phyloP scores from a whole-genome alignment of 2,329 filamentous ascomycete species.

The Whalleya microplaca region DNA sequence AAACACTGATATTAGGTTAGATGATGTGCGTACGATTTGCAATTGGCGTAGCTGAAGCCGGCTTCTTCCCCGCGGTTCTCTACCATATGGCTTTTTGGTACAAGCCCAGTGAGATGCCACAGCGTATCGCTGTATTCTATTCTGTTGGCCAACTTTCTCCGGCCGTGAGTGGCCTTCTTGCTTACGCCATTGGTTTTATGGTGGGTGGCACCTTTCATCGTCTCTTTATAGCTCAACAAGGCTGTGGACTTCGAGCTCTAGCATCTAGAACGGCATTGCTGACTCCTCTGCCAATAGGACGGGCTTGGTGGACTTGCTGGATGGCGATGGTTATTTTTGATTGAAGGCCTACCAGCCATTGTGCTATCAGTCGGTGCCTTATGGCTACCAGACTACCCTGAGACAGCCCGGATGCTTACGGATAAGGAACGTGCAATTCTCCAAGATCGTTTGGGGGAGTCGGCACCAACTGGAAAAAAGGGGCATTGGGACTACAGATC shows the following conservation, averaged over 20 bases:
- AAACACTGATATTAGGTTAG: conserved; percentile 1
- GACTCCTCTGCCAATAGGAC: conserved; percentile 20
- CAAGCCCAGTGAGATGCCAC: conserved; percentile 39
- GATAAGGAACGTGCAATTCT: conserved; percentile 33
- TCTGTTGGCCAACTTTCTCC: conserved; percentile 40
- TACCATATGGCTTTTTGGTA: conserved; percentile 47
- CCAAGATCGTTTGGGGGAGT: conserved; percentile 31
- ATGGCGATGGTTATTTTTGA: conserved; percentile 44
- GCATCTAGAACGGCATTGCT: not conserved
- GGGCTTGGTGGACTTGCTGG: conserved; percentile 37
- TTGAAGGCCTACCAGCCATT: conserved; percentile 42
- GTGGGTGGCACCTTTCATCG: conserved; percentile 8
- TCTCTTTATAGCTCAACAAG: not conserved
- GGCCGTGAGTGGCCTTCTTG: conserved; percentile 41
- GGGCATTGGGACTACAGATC: conserved; percentile 39
- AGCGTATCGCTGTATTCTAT: conserved; percentile 44
- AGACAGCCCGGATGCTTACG: conserved; percentile 36
- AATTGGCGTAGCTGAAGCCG: conserved; percentile 42
- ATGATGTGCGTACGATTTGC: conserved; percentile 44
- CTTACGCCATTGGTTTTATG: conserved; percentile 44
- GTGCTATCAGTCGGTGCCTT: conserved; percentile 35
- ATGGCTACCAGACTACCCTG: conserved; percentile 40
- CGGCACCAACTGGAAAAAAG: conserved; percentile 37
- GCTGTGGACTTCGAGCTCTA: not conserved
- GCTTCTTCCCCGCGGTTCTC: conserved; percentile 41